Conservation (phyloP, 768 basidiomycete species). For the Daedaleopsis sinensis region DNA sequence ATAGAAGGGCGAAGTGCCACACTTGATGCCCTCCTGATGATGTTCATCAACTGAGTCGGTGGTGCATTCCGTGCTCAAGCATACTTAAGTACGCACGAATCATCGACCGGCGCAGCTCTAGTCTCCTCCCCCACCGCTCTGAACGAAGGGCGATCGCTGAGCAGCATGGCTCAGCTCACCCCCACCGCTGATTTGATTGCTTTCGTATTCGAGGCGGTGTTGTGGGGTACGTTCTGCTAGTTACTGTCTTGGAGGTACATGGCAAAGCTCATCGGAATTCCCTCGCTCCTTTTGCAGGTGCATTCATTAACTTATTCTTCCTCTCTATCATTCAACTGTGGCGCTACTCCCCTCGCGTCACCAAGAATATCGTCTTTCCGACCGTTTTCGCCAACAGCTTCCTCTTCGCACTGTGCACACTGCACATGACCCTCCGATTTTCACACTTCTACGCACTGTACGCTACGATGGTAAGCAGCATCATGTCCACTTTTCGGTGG, state of each 20-base stretch:
- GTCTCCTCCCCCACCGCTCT: no score
- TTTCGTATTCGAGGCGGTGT: not conserved
- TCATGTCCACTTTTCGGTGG: not conserved
- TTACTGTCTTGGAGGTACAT: not conserved
- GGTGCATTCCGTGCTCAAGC: no score
- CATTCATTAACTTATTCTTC: conserved; percentile 31
- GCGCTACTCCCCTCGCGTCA: conserved; percentile 8
- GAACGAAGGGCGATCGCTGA: not conserved
- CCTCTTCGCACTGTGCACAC: conserved; percentile 37
- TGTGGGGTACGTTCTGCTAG: not conserved
- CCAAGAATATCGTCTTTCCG: conserved; percentile 25
- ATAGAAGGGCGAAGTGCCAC: no score
- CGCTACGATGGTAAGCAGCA: conserved; percentile 31
- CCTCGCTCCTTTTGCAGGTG: not conserved
- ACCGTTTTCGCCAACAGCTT: conserved; percentile 33
- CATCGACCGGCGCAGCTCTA: no score
- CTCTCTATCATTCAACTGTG: conserved; percentile 31
- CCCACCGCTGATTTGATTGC: conserved; percentile 1
- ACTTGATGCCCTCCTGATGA: no score
- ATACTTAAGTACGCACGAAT: no score
- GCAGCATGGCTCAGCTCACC: not conserved
- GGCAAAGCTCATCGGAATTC: no score
- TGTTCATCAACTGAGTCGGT: no score
- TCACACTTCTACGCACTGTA: conserved; percentile 32
- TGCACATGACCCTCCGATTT: conserved; percentile 40